Percentiles rank a stretch among this genome's conserved stretches.
Conservation (phyloP, 495 filamentous ascomycete species). For the Oidiodendron maius region DNA sequence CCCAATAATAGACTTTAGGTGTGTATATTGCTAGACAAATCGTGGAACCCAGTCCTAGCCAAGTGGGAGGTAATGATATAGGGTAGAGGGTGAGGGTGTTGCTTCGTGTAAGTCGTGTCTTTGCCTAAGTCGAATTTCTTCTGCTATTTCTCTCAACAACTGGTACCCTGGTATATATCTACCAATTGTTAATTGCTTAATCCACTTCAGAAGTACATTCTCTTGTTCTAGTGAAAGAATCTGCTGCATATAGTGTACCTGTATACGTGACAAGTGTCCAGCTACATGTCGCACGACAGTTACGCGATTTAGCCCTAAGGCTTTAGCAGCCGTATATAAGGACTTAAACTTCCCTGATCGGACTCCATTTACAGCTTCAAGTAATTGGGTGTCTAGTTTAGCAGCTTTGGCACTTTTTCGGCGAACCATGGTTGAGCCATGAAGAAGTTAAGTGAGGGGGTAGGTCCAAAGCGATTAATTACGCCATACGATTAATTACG, state of each 20-base stretch:
- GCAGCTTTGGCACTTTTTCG: neutral
- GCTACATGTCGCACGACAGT: conserved; percentile 2
- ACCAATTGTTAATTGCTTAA: conserved; percentile 6
- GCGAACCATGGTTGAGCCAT: conserved; percentile 3
- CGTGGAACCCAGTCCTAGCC: conserved; percentile 4
- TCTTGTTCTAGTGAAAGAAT: neutral
- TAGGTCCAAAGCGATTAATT: neutral
- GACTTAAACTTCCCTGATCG: conserved; percentile 4
- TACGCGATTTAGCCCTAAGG: neutral
- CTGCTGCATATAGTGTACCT: neutral
- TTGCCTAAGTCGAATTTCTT: neutral
- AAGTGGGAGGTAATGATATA: conserved; percentile 2
- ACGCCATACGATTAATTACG: too few relatives aligned
- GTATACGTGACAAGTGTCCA: neutral
- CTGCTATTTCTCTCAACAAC: conserved; percentile 8
- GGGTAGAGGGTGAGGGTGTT: neutral
- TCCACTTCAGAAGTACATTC: conserved; percentile 5
- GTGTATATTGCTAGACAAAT: conserved; percentile 1
- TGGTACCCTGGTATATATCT: conserved; percentile 2
- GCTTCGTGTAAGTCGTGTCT: conserved; percentile 1
- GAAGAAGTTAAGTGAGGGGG: neutral
- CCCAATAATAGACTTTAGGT: conserved; percentile 2
- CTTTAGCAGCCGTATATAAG: neutral
- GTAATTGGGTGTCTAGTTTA: neutral
- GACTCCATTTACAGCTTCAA: conserved; percentile 3